These are phyloP conservation scores for Hygrophoropsis aurantiaca DNA, from an alignment of 768 basidiomycete genomes.

Conservation along the genomic window DNA sequence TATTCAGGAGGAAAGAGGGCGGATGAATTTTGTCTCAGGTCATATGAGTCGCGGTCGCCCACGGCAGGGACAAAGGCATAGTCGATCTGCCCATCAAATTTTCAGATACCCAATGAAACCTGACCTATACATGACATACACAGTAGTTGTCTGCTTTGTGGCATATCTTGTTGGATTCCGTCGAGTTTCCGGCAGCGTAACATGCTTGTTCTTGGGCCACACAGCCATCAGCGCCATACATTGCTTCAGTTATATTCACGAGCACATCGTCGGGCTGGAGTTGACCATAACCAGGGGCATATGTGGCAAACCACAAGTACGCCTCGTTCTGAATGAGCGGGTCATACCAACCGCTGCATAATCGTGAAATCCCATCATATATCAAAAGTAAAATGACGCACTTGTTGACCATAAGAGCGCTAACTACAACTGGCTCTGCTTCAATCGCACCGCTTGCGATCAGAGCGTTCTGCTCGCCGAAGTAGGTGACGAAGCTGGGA, in stretches of 20 bases:
- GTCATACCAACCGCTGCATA: conserved; percentile 60
- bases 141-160: conserved; percentile 52
- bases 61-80: conserved; percentile 52
- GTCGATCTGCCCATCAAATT: conserved; percentile 31
- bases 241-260: conserved; percentile 46
- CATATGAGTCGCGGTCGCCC: conserved; percentile 52
- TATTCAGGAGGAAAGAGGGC: conserved; percentile 57
- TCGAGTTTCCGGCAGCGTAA: conserved; percentile 49
- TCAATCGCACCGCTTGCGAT: conserved; percentile 44
- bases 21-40: conserved; percentile 55
- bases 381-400: conserved; percentile 13
- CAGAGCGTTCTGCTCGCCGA: conserved; percentile 58
- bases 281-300: conserved; percentile 68
- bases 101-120: no score
- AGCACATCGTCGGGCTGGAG: conserved; percentile 50
- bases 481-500: conserved; percentile 62
- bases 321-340: conserved; percentile 63
- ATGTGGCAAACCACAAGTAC: conserved; percentile 56
- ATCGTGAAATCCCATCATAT: neutral
- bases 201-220: conserved; percentile 55
- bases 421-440: conserved; percentile 54
- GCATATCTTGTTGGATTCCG: conserved; percentile 51
- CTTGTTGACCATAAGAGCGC: conserved; percentile 69
- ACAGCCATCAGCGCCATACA: conserved; percentile 50
- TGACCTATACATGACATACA: no score